A percentile compares a stretch with the other conserved stretches of the same genome.
Conservation (phyloP, 2,329 filamentous ascomycete species). For the Xylariales sp. region DNA sequence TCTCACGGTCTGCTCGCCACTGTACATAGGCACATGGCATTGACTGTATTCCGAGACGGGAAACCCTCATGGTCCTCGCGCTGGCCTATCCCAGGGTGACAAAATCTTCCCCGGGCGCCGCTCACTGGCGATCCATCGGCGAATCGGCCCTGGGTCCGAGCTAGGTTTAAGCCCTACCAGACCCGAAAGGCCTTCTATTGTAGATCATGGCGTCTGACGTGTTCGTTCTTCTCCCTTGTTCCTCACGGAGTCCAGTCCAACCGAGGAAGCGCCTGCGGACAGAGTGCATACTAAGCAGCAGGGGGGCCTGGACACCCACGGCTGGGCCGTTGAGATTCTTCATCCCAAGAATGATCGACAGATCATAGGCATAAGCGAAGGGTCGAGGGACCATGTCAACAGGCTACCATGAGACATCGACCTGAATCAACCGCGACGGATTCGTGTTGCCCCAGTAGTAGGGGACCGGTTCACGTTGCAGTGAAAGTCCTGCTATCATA, state of each 20-base stretch:
- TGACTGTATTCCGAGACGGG: too few species aligned
- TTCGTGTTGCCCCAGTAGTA: background rate
- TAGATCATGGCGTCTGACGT: background rate
- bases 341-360: slow-evolving; percentile 19
- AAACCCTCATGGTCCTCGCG: background rate
- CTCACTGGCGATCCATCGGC: background rate
- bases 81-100: background rate
- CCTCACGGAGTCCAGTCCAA: slow-evolving; percentile 2
- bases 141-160: slow-evolving; percentile 5
- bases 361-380: slow-evolving; percentile 13
- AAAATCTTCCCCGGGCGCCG: background rate
- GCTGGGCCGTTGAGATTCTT: slow-evolving; percentile 3
- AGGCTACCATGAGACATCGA: slow-evolving; percentile 21
- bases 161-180: slow-evolving; percentile 2
- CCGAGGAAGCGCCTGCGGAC: background rate
- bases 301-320: background rate
- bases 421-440: slow-evolving; percentile 16
- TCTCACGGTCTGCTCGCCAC: background rate
- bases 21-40: background rate
- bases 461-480: background rate
- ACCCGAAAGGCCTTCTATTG: slow-evolving; percentile 4
- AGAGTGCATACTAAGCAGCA: background rate
- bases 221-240: background rate
- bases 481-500: background rate
- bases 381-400: slow-evolving; percentile 13